Conservation (phyloP, 2,329 filamentous ascomycete species). For the Hypoxylon sp. region DNA sequence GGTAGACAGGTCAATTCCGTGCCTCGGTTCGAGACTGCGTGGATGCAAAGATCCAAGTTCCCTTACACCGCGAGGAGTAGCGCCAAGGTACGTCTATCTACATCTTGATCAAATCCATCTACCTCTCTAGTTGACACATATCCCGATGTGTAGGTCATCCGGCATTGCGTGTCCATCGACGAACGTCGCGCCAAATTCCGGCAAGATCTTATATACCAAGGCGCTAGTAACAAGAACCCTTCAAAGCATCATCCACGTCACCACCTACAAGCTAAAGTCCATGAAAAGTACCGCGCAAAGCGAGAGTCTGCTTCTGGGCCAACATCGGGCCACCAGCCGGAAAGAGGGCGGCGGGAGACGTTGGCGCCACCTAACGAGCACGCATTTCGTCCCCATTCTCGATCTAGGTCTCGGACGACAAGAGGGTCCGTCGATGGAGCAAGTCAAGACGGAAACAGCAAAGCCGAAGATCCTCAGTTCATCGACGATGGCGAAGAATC, state of each 20-base stretch:
- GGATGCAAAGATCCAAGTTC: slow-evolving; percentile 84
- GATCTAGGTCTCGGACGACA: slow-evolving; percentile 49
- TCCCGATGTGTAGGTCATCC: slow-evolving; percentile 60
- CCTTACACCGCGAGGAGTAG: slow-evolving; percentile 72
- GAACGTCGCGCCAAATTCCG: slow-evolving; percentile 78
- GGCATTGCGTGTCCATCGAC: slow-evolving; percentile 77
- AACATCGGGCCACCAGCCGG: slow-evolving; percentile 5
- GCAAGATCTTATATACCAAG: slow-evolving; percentile 74
- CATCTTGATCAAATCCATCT: no score
- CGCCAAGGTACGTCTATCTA: slow-evolving; percentile 54
- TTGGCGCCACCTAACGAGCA: slow-evolving; percentile 45
- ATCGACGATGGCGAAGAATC: slow-evolving; percentile 55
- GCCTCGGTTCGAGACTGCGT: slow-evolving; percentile 78
- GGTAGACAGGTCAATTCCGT: slow-evolving; percentile 72
- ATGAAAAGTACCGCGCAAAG: slow-evolving; percentile 55
- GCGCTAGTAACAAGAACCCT: slow-evolving; percentile 42
- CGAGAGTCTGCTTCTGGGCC: slow-evolving; percentile 28
- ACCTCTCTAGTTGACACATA: background rate
- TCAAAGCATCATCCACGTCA: slow-evolving; percentile 36
- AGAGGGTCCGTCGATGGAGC: slow-evolving; percentile 37
- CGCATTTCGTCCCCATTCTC: slow-evolving; percentile 51
- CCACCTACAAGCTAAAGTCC: slow-evolving; percentile 34
- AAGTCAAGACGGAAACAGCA: slow-evolving; percentile 41
- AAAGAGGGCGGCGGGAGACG: slow-evolving; percentile 38
- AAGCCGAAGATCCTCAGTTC: slow-evolving; percentile 50